Evolutionary conservation across 108 stramenopile species (phyloP), one percentile per base, ranked within the genome.

Genomic region (Nitzschia sp.): DNA sequence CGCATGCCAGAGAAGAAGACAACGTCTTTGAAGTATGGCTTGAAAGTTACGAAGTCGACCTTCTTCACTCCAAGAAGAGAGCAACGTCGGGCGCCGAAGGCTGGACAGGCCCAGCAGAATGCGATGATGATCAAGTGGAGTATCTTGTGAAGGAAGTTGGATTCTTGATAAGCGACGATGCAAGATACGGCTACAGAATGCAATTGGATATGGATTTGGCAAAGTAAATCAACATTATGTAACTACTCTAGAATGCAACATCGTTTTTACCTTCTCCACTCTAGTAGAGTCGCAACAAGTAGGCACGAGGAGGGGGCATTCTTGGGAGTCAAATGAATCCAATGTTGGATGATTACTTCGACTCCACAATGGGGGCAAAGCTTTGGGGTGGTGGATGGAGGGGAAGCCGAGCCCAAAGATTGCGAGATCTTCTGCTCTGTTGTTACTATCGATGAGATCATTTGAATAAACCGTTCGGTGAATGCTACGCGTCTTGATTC

Each of bases 21-120:
- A 85, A 90, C 71, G 85, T 91, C 9, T 94, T 85, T 59, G 93
- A 94, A 54, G 68, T 94, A 31, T 94, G 93, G 93, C 71, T 94
- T 18, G 93, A 94, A 75, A 87, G 86, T 48, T 94, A 85, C 61
- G 89, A 93, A 36, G 84, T 93, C 59, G 89, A 90, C 72, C 63
- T 93, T 29, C 64, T 93, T 25, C 92, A 93, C 61, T 88, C 87
- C 38, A 90, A 83, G 59, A 78, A 83, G 54, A 72, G 89, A 56
- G 85, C 85, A 1, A 72, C 64, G 33, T 66, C 68, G 45, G 71
- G 77, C 35, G 64, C 73, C 54, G 74, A 84, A 46, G 72, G 72
- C 23, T 91, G 89, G 89, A 76, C 66, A 2, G 89, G 89, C 46
- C 89, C 87, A 25, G 83, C 77, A 28, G 86, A 86, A 38, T 75